Evolutionary conservation across 805 yeast species (phyloP), one percentile per base, ranked within the genome.

Genomic region (Scheffersomyces stipitis): DNA sequence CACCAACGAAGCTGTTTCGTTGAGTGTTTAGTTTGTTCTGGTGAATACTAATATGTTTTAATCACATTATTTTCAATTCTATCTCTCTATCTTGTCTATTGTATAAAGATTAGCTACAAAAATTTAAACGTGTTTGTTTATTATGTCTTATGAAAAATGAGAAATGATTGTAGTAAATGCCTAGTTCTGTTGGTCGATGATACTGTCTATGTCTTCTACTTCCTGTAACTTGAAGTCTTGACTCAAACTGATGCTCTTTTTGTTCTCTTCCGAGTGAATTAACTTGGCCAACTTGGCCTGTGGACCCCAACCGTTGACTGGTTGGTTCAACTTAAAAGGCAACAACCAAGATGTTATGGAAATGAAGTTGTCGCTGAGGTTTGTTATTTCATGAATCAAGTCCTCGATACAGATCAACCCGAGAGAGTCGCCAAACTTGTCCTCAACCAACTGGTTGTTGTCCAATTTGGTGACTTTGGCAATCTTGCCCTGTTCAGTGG

Each of bases 331-430:
- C 50, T 73, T 68, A 66, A 86, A 84, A 26, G 95, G 93, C 41
- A 75, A 71, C 51, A 86, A 57, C 72, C 87, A 85, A 49, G 71
- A 68, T 41, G 75, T 68, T 40, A 80, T 78, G 18, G 62, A 62
- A 49, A 80, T 78, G 68, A 86, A 86, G 43, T 73, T 64, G 17
- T 78, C 86, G 14, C 88, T 85, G 48, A 83, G 52, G 13, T 80
- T 58, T 15, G 68, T 70, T 36, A 86, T 71, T 62, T 85, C 91
- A 54, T 81, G 87, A 37, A 86, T 76, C 38, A 86, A 70, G 62
- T 86, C 95, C 66, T 86, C 93, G 14, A 83, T 75, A 76, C 95
- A 86, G 45, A 86, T 79, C 42, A 83, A 66, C 18, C 91, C 89
- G 37, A 69, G 65, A 28, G 58, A 62, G 33, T 60, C 64, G 6